Conservation (phyloP, 495 filamentous ascomycete species). For the Aspergillus cristatus region DNA sequence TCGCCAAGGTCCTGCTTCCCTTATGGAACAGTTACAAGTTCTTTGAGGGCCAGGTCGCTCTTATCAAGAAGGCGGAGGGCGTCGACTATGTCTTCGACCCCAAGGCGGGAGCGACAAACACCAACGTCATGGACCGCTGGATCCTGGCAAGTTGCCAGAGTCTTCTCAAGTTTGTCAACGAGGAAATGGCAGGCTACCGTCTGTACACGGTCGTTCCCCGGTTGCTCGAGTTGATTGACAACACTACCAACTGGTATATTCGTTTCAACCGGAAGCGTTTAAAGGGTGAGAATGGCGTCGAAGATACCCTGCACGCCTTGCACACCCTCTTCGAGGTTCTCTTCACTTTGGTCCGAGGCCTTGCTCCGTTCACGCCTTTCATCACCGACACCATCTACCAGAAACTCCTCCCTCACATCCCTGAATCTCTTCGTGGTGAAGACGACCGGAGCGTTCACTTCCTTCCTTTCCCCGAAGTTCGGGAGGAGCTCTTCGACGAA, state of each 20-base stretch:
- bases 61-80: slow-evolving; percentile 81
- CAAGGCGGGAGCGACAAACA: slow-evolving; percentile 58
- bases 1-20: slow-evolving; percentile 86
- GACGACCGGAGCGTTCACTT: slow-evolving; percentile 89
- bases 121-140: slow-evolving; percentile 96
- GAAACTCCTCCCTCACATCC: slow-evolving; percentile 72
- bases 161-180: slow-evolving; percentile 83
- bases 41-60: slow-evolving; percentile 88
- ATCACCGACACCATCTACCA: slow-evolving; percentile 90
- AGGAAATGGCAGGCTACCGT: slow-evolving; percentile 89
- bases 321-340: slow-evolving; percentile 97
- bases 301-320: slow-evolving; percentile 84
- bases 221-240: slow-evolving; percentile 81
- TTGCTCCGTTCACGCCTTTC: slow-evolving; percentile 95
- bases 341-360: slow-evolving; percentile 73
- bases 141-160: slow-evolving; percentile 90
- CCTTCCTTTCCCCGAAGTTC: slow-evolving; percentile 78
- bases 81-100: slow-evolving; percentile 76
- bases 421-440: slow-evolving; percentile 49
- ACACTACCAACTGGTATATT: slow-evolving; percentile 99
- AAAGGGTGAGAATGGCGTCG: slow-evolving; percentile 83
- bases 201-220: slow-evolving; percentile 92
- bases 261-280: slow-evolving; percentile 94
- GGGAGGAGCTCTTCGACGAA: slow-evolving; percentile 77
- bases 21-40: slow-evolving; percentile 98